These are phyloP conservation scores for Clonostachys rhizophaga DNA, from an alignment of 2,329 filamentous ascomycete species.

Conservation along the genomic window DNA sequence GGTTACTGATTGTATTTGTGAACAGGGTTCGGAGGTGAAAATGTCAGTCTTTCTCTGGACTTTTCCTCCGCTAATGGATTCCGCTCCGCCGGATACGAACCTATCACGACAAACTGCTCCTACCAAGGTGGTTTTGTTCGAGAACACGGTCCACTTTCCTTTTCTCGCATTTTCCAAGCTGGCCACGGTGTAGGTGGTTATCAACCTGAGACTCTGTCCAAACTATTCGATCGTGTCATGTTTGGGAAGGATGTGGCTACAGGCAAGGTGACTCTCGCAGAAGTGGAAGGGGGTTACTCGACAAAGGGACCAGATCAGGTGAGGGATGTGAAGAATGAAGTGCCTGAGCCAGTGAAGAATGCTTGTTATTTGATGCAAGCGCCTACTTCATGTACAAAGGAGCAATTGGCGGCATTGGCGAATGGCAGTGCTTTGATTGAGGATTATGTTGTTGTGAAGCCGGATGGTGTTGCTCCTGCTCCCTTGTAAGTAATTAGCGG, in stretches of 20 bases:
- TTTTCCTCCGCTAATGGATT: slow-evolving; percentile 39
- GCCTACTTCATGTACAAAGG: background rate
- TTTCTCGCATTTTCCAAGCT: slow-evolving; percentile 58
- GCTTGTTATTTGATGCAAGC: background rate
- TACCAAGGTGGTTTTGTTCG: slow-evolving; percentile 68
- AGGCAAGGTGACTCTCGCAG: slow-evolving; percentile 34
- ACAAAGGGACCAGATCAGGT: background rate
- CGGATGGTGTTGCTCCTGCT: background rate
- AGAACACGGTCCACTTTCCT: slow-evolving; percentile 67
- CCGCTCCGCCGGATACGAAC: slow-evolving; percentile 60
- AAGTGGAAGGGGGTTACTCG: slow-evolving; percentile 17
- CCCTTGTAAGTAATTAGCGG: too few species aligned
- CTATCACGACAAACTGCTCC: slow-evolving; percentile 60
- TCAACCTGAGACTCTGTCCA: slow-evolving; percentile 48
- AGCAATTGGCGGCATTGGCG: background rate
- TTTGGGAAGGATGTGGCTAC: slow-evolving; percentile 45
- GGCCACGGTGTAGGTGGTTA: slow-evolving; percentile 57
- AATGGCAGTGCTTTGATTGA: background rate
- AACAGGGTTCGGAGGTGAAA: background rate
- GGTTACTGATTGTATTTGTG: background rate
- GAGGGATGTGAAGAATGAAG: background rate
- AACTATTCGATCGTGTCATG: slow-evolving; percentile 53
- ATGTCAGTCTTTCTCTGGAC: slow-evolving; percentile 47
- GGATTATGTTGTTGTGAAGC: background rate
- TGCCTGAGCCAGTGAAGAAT: background rate